Evolutionary conservation across 73 alveolate species (phyloP).

Genomic region (Paramecium caudatum): DNA sequence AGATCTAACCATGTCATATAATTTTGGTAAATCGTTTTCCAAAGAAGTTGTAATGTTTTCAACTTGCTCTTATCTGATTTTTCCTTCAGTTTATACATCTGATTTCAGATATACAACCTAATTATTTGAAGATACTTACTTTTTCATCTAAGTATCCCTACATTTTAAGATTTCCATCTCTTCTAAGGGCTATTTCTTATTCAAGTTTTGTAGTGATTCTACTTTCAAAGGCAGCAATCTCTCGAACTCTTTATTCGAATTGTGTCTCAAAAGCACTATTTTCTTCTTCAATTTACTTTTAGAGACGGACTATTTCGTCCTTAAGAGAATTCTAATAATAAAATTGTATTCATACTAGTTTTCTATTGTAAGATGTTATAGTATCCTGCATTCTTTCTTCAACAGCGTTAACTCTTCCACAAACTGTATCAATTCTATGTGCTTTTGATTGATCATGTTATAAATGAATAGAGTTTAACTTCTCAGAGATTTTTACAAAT

Average conservation of each 20-base stretch:
- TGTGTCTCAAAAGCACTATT: slow-evolving; percentile 69
- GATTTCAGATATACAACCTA: slow-evolving; percentile 72
- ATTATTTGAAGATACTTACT: not conserved
- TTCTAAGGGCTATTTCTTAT: slow-evolving; percentile 67
- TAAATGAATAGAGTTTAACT: slow-evolving; percentile 68
- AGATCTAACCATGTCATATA: slow-evolving; percentile 70
- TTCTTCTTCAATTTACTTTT: slow-evolving; percentile 73
- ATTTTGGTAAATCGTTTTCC: slow-evolving; percentile 76
- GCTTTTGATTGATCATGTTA: slow-evolving; percentile 74
- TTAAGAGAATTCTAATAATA: slow-evolving; percentile 43
- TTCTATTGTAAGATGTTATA: slow-evolving; percentile 63
- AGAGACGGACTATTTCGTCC: slow-evolving; percentile 72
- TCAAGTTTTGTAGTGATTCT: slow-evolving; percentile 73
- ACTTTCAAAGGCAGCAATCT: slow-evolving; percentile 76
- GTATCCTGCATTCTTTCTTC: slow-evolving; percentile 73
- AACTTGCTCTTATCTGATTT: slow-evolving; percentile 70
- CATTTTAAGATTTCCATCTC: slow-evolving; percentile 71
- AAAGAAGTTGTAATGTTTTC: slow-evolving; percentile 70
- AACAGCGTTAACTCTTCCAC: slow-evolving; percentile 59
- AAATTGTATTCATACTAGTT: not conserved
- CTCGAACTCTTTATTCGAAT: slow-evolving; percentile 74
- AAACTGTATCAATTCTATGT: slow-evolving; percentile 67
- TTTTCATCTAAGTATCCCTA: slow-evolving; percentile 75
- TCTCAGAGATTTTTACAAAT: slow-evolving; percentile 66
- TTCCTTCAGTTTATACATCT: slow-evolving; percentile 75